phyloP scores from a whole-genome alignment of 2,329 filamentous ascomycete species.

The Daldinia sp. region DNA sequence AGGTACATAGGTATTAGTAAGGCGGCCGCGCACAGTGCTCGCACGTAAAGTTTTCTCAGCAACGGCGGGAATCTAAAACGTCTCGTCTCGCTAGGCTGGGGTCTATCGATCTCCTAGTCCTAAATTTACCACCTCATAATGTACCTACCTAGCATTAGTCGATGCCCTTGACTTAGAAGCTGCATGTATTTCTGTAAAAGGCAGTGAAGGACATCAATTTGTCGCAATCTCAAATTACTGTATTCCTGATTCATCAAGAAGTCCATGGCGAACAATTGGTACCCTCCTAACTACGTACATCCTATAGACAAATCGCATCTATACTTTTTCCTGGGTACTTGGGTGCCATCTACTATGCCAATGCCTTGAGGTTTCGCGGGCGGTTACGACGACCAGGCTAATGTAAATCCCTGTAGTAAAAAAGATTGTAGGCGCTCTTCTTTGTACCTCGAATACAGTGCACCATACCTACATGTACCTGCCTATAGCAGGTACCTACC shows the following conservation, averaged over 20 bases:
- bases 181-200: conserved; percentile 25
- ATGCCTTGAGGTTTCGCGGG: not conserved
- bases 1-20: not conserved
- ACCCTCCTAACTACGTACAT: not conserved
- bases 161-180: conserved; percentile 10
- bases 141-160: no score
- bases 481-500: not conserved
- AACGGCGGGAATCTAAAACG: conserved; percentile 34
- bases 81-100: conserved; percentile 31
- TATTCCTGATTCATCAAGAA: not conserved
- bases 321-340: not conserved
- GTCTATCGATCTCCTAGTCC: conserved; percentile 29
- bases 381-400: conserved; percentile 17
- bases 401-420: conserved; percentile 3
- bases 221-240: not conserved
- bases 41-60: conserved; percentile 16
- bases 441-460: conserved; percentile 12
- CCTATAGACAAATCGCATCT: not conserved
- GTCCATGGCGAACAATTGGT: not conserved
- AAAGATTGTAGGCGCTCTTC: conserved; percentile 3
- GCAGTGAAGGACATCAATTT: conserved; percentile 15
- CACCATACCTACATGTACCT: not conserved
- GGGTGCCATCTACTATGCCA: not conserved
- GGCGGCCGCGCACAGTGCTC: conserved; percentile 27
- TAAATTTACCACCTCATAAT: no score